Evolutionary conservation across 2,329 filamentous ascomycete species (phyloP), one percentile per base, ranked within the genome.

Genomic region (Bipolaris zeicola): DNA sequence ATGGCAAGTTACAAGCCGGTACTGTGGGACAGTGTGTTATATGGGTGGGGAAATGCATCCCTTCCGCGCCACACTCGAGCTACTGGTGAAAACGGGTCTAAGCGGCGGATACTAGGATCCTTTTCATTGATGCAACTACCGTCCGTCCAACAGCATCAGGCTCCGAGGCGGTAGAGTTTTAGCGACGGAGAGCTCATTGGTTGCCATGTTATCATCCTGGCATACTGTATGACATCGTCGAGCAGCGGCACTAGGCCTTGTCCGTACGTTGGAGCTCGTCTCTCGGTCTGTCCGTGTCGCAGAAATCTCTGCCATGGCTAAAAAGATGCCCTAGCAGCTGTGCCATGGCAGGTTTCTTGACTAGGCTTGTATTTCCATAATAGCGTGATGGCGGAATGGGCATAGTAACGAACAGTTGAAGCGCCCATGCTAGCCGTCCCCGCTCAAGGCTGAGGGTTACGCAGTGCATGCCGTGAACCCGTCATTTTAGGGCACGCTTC

Each of bases 11-110:
- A 18, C 48, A 51, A 20, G 44, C 26, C 5, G 42, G 55, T 45
- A 56, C 50, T 36, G 41, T 52, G 52, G 55, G 54, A 52, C 53
- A 38, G 44, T 50, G 50, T 51, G 45, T 53, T 57, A 63, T 66
- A 56, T 48, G 46, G 39, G 49, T 42, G 52, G 57, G 50, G 45
- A 43, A 36, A n/a, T 22, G 37, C 28, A 16, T 41, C 42, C 42
- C 43, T 52, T 22, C 44, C 51, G 43, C 53, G 48, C 53, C 50
- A 56, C 53, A 11, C 13, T 16, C 13, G 42, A 39, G 45, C 52
- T 61, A 61, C 51, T 55, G 42, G 43, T 31, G 18, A 51, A 61
- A 50, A 56, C 53, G 58, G 62, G 63, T 66, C 61, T 66, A 64
- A 57, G 60, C 56, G 51, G 61, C 39, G 34, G 41, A 55, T 47